Evolutionary conservation across 2,329 filamentous ascomycete genomes (phyloP).

Genomic region (Penicillium sp.): DNA sequence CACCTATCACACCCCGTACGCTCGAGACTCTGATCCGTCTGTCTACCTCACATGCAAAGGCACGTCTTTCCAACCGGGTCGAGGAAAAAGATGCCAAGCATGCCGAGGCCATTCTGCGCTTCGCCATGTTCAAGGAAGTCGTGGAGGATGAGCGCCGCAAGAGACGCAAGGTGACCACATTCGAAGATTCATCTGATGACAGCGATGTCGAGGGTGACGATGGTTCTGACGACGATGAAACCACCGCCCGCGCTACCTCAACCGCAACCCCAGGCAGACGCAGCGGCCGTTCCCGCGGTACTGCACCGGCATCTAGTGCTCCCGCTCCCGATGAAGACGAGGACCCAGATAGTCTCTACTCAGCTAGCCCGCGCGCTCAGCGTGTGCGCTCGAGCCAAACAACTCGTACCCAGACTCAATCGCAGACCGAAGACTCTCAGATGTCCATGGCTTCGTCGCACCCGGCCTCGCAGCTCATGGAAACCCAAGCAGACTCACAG

Average conservation of each 20-base stretch:
- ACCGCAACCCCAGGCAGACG: slow-evolving; percentile 33
- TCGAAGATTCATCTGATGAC: slow-evolving; percentile 59
- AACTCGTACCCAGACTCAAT: slow-evolving; percentile 45
- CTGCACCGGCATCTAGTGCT: slow-evolving; percentile 38
- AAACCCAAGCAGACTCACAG: slow-evolving; percentile 49
- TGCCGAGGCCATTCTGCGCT: slow-evolving; percentile 86
- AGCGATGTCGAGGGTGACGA: slow-evolving; percentile 43
- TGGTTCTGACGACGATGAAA: slow-evolving; percentile 29
- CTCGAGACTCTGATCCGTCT: slow-evolving; percentile 98
- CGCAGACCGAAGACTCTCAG: slow-evolving; percentile 45
- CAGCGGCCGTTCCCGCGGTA: slow-evolving; percentile 35
- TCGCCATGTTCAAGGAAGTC: slow-evolving; percentile 96
- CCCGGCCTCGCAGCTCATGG: slow-evolving; percentile 69
- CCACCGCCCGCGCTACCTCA: slow-evolving; percentile 21
- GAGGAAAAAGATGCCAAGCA: slow-evolving; percentile 86
- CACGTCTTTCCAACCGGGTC: slow-evolving; percentile 81
- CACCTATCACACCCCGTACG: slow-evolving; percentile 94
- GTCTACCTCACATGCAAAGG: slow-evolving; percentile 92
- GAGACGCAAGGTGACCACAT: slow-evolving; percentile 74
- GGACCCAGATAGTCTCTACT: slow-evolving; percentile 57
- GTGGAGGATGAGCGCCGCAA: slow-evolving; percentile 76
- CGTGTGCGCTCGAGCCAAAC: slow-evolving; percentile 38
- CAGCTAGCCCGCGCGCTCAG: slow-evolving; percentile 49
- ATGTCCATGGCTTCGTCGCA: slow-evolving; percentile 78
- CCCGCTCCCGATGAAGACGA: slow-evolving; percentile 56